A percentile compares a stretch with the other conserved stretches of the same genome.
Conservation (phyloP, 2,329 filamentous ascomycete species). For the Cyclaneusma minus region DNA sequence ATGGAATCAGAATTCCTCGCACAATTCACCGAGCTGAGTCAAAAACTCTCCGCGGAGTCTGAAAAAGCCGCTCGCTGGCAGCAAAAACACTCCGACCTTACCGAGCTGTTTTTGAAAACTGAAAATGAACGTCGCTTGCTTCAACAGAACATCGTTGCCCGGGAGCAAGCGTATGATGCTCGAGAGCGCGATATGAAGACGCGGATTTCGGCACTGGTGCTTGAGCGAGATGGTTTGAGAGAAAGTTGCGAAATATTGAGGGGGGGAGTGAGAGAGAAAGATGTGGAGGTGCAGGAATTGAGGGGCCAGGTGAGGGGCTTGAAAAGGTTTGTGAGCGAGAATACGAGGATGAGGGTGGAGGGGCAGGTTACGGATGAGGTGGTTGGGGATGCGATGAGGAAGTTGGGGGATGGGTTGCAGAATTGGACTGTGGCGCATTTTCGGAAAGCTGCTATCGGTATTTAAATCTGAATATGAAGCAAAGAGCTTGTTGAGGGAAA, state of each 20-base stretch:
- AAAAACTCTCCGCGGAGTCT: slow-evolving; percentile 27
- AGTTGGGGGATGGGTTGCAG: slow-evolving; percentile 51
- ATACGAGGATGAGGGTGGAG: slow-evolving; percentile 44
- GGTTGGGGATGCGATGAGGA: slow-evolving; percentile 44
- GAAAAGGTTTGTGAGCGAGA: slow-evolving; percentile 60
- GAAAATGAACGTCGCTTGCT: slow-evolving; percentile 38
- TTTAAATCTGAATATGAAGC: too few relatives aligned
- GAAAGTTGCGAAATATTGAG: slow-evolving; percentile 31
- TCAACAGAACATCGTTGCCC: slow-evolving; percentile 30
- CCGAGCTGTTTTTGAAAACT: slow-evolving; percentile 33
- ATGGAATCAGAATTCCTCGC: slow-evolving; percentile 38
- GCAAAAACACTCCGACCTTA: slow-evolving; percentile 33
- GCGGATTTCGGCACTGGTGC: slow-evolving; percentile 12
- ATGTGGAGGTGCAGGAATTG: slow-evolving; percentile 39
- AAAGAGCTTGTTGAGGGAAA: neutral
- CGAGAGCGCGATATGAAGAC: slow-evolving; percentile 15
- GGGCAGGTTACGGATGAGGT: slow-evolving; percentile 50
- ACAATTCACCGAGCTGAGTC: slow-evolving; percentile 35
- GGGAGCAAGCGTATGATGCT: slow-evolving; percentile 29
- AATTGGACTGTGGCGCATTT: slow-evolving; percentile 63
- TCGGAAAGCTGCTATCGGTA: slow-evolving; percentile 39
- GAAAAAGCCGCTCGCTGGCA: slow-evolving; percentile 43
- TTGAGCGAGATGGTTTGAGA: slow-evolving; percentile 23
- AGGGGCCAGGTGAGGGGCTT: slow-evolving; percentile 47
- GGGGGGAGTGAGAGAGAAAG: slow-evolving; percentile 29